A percentile compares a stretch with the other conserved stretches of the same genome.
These are phyloP conservation scores for Solioccasus polychromus DNA, from an alignment of 768 basidiomycete genomes.

Conservation along the genomic window DNA sequence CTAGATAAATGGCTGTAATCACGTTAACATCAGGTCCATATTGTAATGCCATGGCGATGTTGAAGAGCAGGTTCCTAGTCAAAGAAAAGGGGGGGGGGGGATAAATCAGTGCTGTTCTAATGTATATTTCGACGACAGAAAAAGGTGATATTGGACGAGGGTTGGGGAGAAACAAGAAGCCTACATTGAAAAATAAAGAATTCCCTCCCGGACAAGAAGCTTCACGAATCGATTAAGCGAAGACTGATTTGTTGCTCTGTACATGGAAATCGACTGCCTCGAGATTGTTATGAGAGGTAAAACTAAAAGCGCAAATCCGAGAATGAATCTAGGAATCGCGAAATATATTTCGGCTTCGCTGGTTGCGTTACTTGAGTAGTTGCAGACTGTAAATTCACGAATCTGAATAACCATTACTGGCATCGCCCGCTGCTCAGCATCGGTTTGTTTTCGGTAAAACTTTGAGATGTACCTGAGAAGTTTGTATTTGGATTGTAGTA, in stretches of 20 bases:
- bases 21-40: neutral
- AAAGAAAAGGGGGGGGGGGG: too few species aligned
- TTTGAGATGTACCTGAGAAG: neutral
- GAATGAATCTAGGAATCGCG: neutral
- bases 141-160: neutral
- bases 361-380: neutral
- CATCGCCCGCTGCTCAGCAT: neutral
- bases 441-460: neutral
- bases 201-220: neutral
- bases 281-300: neutral
- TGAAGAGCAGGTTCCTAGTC: too few species aligned
- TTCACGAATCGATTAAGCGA: neutral
- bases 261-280: neutral
- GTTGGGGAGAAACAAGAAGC: neutral
- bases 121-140: too few species aligned
- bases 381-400: neutral
- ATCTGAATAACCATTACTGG: too few species aligned
- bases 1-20: neutral
- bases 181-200: neutral
- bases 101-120: too few species aligned
- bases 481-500: neutral
- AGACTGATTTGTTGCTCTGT: neutral
- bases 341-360: neutral
- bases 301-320: neutral
- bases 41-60: neutral